These are phyloP conservation scores for Xerocomus nothofagi DNA, from an alignment of 1,284 basidiomycete species.

Conservation along the genomic window DNA sequence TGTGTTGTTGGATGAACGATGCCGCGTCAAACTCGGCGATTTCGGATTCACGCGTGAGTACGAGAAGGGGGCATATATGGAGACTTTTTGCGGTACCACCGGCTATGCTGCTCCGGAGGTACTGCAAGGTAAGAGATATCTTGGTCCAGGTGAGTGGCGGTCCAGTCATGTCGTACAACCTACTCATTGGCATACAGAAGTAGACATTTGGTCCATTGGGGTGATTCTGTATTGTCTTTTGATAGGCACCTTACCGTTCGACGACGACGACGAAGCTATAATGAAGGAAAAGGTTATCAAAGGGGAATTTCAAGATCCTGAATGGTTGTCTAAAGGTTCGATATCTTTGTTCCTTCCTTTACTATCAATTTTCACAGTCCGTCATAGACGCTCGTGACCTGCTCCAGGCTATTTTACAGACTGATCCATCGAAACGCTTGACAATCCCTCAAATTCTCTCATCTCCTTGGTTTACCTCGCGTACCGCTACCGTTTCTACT, in stretches of 20 bases:
- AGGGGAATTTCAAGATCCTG: conserved; percentile 89
- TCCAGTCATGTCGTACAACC: background rate
- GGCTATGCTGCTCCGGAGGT: conserved; percentile 97
- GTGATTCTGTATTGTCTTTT: conserved; percentile 94
- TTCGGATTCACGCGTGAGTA: conserved; percentile 97
- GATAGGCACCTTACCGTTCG: conserved; percentile 94
- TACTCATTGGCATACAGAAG: conserved; percentile 55
- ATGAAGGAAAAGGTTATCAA: conserved; percentile 89
- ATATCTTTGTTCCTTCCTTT: conserved; percentile 4
- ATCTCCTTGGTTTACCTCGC: conserved; percentile 85
- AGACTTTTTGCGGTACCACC: conserved; percentile 97
- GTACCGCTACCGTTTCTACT: conserved; percentile 40
- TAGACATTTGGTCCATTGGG: conserved; percentile 97
- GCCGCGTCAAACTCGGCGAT: conserved; percentile 90
- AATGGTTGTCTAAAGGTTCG: conserved; percentile 84
- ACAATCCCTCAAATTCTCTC: conserved; percentile 84
- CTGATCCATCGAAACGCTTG: conserved; percentile 74
- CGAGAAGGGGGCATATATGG: conserved; percentile 80
- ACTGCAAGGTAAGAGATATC: conserved; percentile 86
- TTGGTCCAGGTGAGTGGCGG: conserved; percentile 72
- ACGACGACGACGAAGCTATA: conserved; percentile 89
- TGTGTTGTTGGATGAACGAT: conserved; percentile 85
- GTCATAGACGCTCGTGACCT: conserved; percentile 77
- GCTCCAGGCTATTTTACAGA: conserved; percentile 77
- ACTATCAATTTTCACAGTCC: conserved; percentile 6